Evolutionary conservation across 306 rosid species (phyloP).

Genomic region (Trifolium repens): DNA sequence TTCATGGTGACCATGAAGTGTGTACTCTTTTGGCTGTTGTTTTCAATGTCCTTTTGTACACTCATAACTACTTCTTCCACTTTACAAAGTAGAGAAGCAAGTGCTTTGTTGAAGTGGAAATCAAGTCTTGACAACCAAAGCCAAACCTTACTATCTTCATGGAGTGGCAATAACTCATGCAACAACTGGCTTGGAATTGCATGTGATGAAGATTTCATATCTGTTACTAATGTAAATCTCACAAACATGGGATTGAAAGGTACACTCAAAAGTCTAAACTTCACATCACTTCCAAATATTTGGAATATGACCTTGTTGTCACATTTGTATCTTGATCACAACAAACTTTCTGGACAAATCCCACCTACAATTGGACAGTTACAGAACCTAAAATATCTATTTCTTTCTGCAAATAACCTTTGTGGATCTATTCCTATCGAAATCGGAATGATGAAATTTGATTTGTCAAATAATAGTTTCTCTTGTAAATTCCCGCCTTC

Average conservation of each 20-base stretch:
- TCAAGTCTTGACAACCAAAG: not conserved
- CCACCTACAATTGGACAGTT: not conserved
- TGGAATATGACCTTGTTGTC: not conserved
- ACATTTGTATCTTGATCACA: not conserved
- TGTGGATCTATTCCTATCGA: not conserved
- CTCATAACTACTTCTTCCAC: not conserved
- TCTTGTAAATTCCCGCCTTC: not conserved
- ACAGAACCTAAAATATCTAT: not conserved
- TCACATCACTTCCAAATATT: not conserved
- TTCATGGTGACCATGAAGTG: too few relatives aligned
- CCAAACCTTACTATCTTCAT: too few relatives aligned
- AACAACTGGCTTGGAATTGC: not conserved
- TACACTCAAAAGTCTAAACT: not conserved
- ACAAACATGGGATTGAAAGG: not conserved
- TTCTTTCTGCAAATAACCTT: not conserved
- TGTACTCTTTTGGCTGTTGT: too few relatives aligned
- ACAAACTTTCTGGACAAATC: not conserved
- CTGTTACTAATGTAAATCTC: not conserved
- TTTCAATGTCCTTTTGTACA: too few relatives aligned
- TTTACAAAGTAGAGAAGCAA: not conserved
- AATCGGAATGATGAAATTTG: slow-evolving; percentile 2
- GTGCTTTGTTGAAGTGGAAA: slow-evolving; percentile 8
- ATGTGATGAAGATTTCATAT: not conserved
- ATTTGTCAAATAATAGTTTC: not conserved
- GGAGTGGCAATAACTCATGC: too few relatives aligned